Base-by-base conservation (phyloP, 305 asterid species). In the Ajuga reptans region DNA sequence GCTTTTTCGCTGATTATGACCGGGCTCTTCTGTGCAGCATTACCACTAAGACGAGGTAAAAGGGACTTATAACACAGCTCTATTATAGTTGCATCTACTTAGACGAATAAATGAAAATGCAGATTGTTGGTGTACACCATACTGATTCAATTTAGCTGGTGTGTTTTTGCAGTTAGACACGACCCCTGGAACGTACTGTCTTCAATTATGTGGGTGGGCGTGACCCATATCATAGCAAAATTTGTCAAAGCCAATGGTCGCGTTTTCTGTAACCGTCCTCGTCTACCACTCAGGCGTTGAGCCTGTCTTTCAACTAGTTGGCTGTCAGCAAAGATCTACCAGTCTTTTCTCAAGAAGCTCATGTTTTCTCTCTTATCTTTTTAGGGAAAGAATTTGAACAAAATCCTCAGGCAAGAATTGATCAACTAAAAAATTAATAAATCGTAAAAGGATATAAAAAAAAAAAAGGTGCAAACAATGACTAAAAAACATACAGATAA, bases 221-320 rank as follows among this genome's bases (percentile, higher is more conserved):
- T 85, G 79, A 87, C 97, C 81, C 66, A 81, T 64, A 81, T 63
- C 18, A 78, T 87, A 21, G 88, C 85, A 36, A 88, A 82, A 39
- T 65, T 85, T 45, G 94, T 90, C 68, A 88, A 65, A 85, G 80
- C 86, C 71, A 83, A 90, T 47, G 95, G 96, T 43, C 92, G 87
- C 31, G 14, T 66, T 66, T 93, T 93, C 92, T 93, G 98, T 58
- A 84, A 93, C 74, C 88, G 96, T 21, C 98, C 98, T 53, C 95
- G 93, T 54, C 87, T 92, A 33, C 84, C 82, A 74, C 87, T 96
- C 66, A 75, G 85, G 53, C 72, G 47, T 68, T 85, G 84, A 88
- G 47, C 15, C 29, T 37, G n/a, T n/a, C n/a, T n/a, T n/a, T 15
- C 18, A 4, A 6, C 4, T n/a, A 3, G 60, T 6, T 9, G 9